Evolutionary conservation across 73 alveolate genomes (phyloP), one percentile per base, ranked within the genome.

Genomic region (Paramecium caudatum): DNA sequence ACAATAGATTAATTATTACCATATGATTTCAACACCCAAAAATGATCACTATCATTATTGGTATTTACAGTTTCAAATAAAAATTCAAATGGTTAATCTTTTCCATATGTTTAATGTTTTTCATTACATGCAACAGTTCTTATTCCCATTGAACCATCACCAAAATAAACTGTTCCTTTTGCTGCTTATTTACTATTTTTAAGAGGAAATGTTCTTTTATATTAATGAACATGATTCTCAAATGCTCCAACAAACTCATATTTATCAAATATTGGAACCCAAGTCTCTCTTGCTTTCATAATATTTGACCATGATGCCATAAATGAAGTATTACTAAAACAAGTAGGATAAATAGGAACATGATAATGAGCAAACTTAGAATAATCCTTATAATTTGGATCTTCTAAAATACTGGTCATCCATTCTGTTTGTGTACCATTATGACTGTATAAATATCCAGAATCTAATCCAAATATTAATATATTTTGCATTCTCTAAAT

Each of bases 251-350:
- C 69, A 70, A 93, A 63, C 15, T 32, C 23, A 78, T 90, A 83
- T 39, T 82, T 15, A 45, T 93, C 96, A 39, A 93, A 93, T 1
- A 93, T 46, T 1, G 96, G 96, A 0, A 93, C 83, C 96, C 96
- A 93, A 34, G 46, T 3, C n/a, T 50, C 50, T 68, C 82, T 41
- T 39, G 69, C 88, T 13, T 37, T 19, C 16, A 36, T 6, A 39
- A 74, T 41, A 74, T 74, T 74, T 21, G 36, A 13, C 88, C 88
- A 74, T 8, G 61, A 39, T 21, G 33, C 55, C 93, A 63, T 62
- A 62, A 39, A 55, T 0, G 83, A 83, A 32, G 46, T 12, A 36
- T 70, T 70, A 37, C 46, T 21, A 39, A 23, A 30, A 47, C 96
- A 93, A 21, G 94, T 50, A 21, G 95, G 86, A 19, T 86, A 86